Base-by-base conservation (phyloP, 2,329 filamentous ascomycete genomes). In the Aspergillus candidus region DNA sequence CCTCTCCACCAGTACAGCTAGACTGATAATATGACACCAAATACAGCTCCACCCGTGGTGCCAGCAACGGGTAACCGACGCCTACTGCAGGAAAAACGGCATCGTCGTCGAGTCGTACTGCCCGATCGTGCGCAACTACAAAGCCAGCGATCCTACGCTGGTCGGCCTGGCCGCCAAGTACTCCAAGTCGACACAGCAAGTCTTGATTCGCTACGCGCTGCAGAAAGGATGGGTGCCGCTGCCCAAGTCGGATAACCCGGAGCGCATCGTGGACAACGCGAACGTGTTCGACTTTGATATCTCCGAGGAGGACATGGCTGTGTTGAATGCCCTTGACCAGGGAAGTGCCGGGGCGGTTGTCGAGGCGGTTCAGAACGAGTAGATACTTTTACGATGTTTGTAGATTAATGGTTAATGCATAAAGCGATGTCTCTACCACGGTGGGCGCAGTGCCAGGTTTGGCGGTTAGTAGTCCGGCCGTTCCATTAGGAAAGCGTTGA, bases 401-500 rank as follows among this genome's bases (percentile, higher is more conserved):
- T 45, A 39, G n/a, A 32, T 32, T 27, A 27, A 13, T 6, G 18
- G 18, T 18, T 38, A 43, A 45, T 43, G 36, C 27, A 35, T 18
- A 35, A 35, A 4, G 10, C 17, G 36, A n/a, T 31, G 32, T 30
- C n/a, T 30, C n/a, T 46, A 31, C 39, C 35, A 48, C 38, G 35
- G 38, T 27, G 34, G n/a, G 34, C 15, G 38, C 29, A 11, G 49
- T 47, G 31, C 37, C 40, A 34, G 14, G 17, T 31, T 35, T 12
- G 12, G 27, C 12, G 15, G n/a, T 35, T 17, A 63, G 52, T 62
- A 61, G 54, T 61, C 56, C 31, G 63, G 65, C 40, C 61, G 57
- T 50, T 69, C 65, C 81, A 97, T 91, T 40, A 97, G 69, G 58
- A 88, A 94, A 43, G 86, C 86, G 66, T 97, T 96, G 4, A 97